A percentile compares a stretch with the other conserved stretches of the same genome.
phyloP scores from a whole-genome alignment of 2,329 filamentous ascomycete species.

The Microsporum audouinii region DNA sequence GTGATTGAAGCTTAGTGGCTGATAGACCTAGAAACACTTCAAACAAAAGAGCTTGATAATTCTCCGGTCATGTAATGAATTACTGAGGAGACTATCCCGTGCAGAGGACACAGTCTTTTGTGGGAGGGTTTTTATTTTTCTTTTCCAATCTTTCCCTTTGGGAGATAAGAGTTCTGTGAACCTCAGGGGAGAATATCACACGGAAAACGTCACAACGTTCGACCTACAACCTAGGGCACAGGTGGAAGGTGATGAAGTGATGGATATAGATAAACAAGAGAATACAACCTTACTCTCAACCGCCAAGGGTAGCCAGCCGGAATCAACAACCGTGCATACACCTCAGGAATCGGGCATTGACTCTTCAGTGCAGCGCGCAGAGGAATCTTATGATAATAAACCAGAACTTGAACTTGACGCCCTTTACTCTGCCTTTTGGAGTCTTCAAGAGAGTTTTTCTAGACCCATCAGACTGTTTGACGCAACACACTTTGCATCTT shows the following conservation, averaged over 20 bases:
- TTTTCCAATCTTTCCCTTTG: conserved; percentile 94
- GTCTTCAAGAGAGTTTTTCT: conserved; percentile 81
- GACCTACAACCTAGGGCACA: conserved; percentile 44
- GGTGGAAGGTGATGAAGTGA: conserved; percentile 40
- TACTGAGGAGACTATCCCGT: conserved; percentile 83
- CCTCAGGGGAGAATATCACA: conserved; percentile 85
- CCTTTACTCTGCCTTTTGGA: conserved; percentile 90
- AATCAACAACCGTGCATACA: conserved; percentile 4
- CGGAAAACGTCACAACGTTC: conserved; percentile 83
- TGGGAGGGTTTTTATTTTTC: conserved; percentile 92
- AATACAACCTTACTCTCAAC: conserved; percentile 15
- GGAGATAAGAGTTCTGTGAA: conserved; percentile 98
- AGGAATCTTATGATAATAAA: conserved; percentile 14
- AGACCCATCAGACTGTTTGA: conserved; percentile 77
- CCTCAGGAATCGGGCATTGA: neutral
- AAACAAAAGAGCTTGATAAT: conserved; percentile 79
- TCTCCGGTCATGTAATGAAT: conserved; percentile 86
- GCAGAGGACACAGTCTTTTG: conserved; percentile 97
- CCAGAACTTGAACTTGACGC: conserved; percentile 53
- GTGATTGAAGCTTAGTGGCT: neutral
- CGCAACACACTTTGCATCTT: conserved; percentile 51
- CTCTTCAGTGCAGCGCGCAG: conserved; percentile 9
- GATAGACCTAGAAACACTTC: conserved; percentile 47
- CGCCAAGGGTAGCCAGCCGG: conserved; percentile 6
- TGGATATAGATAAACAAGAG: conserved; percentile 53